Conservation (phyloP, 352 stramenopile species). For the Phytopythium oedochilum region DNA sequence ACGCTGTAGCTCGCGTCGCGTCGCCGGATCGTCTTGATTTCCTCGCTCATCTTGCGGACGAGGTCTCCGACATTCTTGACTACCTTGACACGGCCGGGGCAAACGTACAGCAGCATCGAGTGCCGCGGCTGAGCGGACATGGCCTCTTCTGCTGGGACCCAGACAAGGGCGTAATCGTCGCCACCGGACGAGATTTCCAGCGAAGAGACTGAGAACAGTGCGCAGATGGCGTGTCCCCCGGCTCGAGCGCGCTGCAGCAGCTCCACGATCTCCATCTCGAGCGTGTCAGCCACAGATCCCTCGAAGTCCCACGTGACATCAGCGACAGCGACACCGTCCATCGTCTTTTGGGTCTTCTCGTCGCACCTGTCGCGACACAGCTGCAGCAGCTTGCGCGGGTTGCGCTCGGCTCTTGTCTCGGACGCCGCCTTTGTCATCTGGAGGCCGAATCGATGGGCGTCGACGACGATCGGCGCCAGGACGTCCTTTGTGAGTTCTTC, state of each 20-base stretch:
- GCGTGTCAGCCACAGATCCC: slow-evolving; percentile 31
- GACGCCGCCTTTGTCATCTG: slow-evolving; percentile 14
- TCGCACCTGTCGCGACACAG: slow-evolving; percentile 5
- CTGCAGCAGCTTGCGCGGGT: slow-evolving; percentile 25
- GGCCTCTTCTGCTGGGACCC: slow-evolving; percentile 17
- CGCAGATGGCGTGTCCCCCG: slow-evolving; percentile 20
- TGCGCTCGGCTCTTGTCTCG: not conserved
- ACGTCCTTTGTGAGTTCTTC: slow-evolving; percentile 43
- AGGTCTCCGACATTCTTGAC: slow-evolving; percentile 47
- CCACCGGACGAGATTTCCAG: not conserved
- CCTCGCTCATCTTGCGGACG: slow-evolving; percentile 45
- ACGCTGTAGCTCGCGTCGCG: not conserved
- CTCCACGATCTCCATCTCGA: slow-evolving; percentile 61
- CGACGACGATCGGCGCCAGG: slow-evolving; percentile 46
- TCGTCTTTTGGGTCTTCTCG: not conserved
- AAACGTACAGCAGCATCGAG: slow-evolving; percentile 55
- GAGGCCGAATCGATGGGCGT: slow-evolving; percentile 48
- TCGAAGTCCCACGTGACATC: slow-evolving; percentile 63
- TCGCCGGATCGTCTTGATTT: slow-evolving; percentile 22
- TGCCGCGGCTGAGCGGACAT: slow-evolving; percentile 3
- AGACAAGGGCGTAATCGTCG: slow-evolving; percentile 35
- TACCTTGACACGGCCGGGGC: slow-evolving; percentile 60
- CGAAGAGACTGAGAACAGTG: slow-evolving; percentile 23
- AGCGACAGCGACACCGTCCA: slow-evolving; percentile 21
- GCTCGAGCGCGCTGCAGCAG: slow-evolving; percentile 29